Evolutionary conservation across 306 rosid species (phyloP).

Genomic region (Sicyos edulis): DNA sequence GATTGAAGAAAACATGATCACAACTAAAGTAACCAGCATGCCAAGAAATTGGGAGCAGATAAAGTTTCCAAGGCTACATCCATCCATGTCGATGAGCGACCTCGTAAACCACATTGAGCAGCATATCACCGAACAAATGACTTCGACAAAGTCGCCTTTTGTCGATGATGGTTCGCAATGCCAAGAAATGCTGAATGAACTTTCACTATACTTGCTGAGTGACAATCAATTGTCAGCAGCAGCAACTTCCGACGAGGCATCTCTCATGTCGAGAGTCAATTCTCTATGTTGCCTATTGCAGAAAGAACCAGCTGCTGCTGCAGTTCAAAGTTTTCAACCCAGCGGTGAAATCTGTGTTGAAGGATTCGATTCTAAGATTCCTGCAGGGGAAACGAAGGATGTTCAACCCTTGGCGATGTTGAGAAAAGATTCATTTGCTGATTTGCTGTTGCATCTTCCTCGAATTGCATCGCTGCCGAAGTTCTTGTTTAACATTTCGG

Average conservation of each 20-base stretch:
- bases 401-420: constrained; percentile 47
- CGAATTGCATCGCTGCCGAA: constrained; percentile 63
- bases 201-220: constrained; percentile 56
- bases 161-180: constrained; percentile 35
- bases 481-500: constrained; percentile 61
- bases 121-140: constrained; percentile 60
- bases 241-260: constrained; percentile 56
- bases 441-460: constrained; percentile 68
- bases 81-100: constrained; percentile 71
- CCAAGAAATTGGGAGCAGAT: constrained; percentile 55
- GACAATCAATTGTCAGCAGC: constrained; percentile 51
- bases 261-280: constrained; percentile 80
- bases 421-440: constrained; percentile 77
- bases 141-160: constrained; percentile 41
- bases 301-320: constrained; percentile 43
- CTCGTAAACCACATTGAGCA: constrained; percentile 59
- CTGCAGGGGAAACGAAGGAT: constrained; percentile 35
- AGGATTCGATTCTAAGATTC: constrained; percentile 25
- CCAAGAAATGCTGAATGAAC: constrained; percentile 53
- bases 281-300: constrained; percentile 77
- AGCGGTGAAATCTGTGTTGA: constrained; percentile 25
- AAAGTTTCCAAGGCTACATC: constrained; percentile 49
- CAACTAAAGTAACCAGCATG: constrained; percentile 37
- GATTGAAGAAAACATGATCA: constrained; percentile 47
- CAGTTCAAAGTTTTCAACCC: constrained; percentile 32